Evolutionary conservation across 257 asterid genomes (phyloP), one percentile per base, ranked within the genome.

Genomic region (Penstemon eatonii): DNA sequence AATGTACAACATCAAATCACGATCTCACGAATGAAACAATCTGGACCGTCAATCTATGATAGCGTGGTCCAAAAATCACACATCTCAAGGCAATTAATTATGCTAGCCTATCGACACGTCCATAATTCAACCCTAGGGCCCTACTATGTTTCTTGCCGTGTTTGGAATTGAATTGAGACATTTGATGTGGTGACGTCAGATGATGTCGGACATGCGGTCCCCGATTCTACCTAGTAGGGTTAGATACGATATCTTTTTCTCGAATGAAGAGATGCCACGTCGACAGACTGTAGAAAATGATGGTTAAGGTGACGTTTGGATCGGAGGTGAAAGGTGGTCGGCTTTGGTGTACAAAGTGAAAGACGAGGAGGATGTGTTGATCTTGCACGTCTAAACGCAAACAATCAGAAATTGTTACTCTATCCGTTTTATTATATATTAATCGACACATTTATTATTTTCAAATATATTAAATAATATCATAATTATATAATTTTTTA

Each of bases 61-160:
- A 25, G 47, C 11, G 82, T 75, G 79, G 89, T 77, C 84, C 85
- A 52, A 2, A 2, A 25, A 19, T 12, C 68, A 47, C 83, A 41
- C 76, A 82, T 81, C 79, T 63, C 86, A 39, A 80, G 74, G 74
- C 47, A n/a, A 25, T 42, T 42, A 65, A 47, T 54, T 41, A 38
- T 8, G 61, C 18, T 78, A 37, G 19, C 63, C 59, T 59, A 49
- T 62, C 56, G 83, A 74, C 83, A 74, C 82, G 79, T 79, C 68
- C 63, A 19, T 47, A 67, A 65, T 64, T 73, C 59, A 18, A 76
- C 73, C 43, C 62, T 71, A 65, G 55, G 45, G 58, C 73, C 18
- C 67, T 56, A 47, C 47, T 46, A n/a, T 58, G 38, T 79, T 74
- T 70, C 82, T 79, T 79, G 82, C 74, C 85, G 71, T 79, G 77